These are phyloP conservation scores for Yarrowia keelungensis DNA, from an alignment of 805 yeast genomes.

Conservation along the genomic window DNA sequence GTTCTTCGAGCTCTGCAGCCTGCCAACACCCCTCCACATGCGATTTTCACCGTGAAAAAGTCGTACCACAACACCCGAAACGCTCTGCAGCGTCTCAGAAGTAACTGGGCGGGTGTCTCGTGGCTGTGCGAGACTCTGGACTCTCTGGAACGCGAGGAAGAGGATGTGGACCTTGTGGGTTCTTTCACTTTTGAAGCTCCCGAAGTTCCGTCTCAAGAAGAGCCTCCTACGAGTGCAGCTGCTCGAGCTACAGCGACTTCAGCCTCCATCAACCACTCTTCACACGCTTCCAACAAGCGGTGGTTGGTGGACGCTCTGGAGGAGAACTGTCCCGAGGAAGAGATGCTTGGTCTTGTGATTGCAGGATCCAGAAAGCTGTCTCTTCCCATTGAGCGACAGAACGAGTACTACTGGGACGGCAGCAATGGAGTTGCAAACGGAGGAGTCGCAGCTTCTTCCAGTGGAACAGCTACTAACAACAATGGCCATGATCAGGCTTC, in stretches of 20 bases:
- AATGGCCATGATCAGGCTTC: neutral
- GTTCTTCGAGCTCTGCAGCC: conserved; percentile 43
- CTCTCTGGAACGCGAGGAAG: conserved; percentile 46
- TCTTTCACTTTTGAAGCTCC: conserved; percentile 12
- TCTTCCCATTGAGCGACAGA: conserved; percentile 30
- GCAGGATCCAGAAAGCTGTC: conserved; percentile 29
- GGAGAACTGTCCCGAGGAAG: conserved; percentile 30
- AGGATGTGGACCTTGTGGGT: conserved; percentile 45
- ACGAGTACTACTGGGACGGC: conserved; percentile 30
- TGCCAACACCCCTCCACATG: conserved; percentile 40
- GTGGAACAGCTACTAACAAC: neutral
- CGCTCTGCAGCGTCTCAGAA: conserved; percentile 43
- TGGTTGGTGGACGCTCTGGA: conserved; percentile 30
- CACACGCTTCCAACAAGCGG: conserved; percentile 22
- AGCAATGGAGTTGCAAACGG: neutral
- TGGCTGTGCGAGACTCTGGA: conserved; percentile 46
- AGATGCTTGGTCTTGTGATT: conserved; percentile 32
- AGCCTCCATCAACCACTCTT: conserved; percentile 5
- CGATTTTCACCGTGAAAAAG: conserved; percentile 42
- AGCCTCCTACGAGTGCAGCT: neutral
- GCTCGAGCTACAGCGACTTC: conserved; percentile 17
- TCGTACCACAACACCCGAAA: conserved; percentile 45
- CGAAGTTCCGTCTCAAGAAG: conserved; percentile 25
- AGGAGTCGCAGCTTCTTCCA: neutral
- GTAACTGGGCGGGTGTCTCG: conserved; percentile 46